Evolutionary conservation across 108 stramenopile species (phyloP).

Genomic region (Poteriospumella lacustris): DNA sequence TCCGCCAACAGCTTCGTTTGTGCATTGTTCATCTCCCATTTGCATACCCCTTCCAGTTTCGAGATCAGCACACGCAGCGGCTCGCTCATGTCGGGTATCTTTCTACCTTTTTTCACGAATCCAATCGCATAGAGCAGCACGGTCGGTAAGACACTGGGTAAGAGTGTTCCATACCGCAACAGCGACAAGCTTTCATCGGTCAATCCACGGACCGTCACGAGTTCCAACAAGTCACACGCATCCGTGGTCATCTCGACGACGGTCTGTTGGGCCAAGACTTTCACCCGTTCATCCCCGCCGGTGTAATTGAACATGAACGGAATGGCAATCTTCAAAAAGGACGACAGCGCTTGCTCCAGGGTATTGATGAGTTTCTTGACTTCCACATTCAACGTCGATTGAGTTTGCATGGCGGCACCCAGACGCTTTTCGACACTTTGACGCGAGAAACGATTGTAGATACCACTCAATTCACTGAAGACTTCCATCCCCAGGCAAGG

Average conservation of each 20-base stretch:
- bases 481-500: neutral
- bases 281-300: too few relatives aligned
- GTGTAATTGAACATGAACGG: too few relatives aligned
- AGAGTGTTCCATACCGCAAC: conserved; percentile 1
- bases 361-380: neutral
- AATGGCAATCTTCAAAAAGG: neutral
- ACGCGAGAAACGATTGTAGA: neutral
- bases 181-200: neutral
- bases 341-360: neutral
- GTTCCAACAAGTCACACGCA: neutral
- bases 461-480: neutral
- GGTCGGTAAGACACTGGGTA: conserved; percentile 3
- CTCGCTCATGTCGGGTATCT: neutral
- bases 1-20: neutral
- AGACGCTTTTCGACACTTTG: neutral
- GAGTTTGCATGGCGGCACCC: neutral
- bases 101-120: neutral
- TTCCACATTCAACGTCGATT: neutral
- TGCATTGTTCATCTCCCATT: neutral
- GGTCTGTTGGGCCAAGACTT: too few relatives aligned
- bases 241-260: neutral
- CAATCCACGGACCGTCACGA: neutral
- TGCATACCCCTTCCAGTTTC: neutral
- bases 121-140: neutral
- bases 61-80: neutral